Evolutionary conservation across 164 flowering plant species (phyloP).

Genomic region (grape (Vitis vinifera)): DNA sequence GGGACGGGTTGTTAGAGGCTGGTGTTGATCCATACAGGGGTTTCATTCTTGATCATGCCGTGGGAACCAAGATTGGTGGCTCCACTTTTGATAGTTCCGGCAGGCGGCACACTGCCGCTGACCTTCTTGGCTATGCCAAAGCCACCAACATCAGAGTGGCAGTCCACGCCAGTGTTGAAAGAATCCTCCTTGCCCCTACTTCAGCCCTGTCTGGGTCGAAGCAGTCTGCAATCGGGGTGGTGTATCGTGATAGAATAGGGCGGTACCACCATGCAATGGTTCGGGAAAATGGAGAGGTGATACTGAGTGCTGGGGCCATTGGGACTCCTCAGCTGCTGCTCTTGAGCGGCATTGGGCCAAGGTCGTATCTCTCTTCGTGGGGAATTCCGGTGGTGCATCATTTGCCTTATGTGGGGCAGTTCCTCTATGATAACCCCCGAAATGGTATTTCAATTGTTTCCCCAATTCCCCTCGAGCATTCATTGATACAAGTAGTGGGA

Average conservation of each 20-base stretch:
- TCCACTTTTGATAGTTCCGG: conserved; percentile 66
- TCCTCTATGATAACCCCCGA: conserved; percentile 72
- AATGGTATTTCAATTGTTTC: conserved; percentile 71
- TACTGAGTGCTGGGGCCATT: conserved; percentile 75
- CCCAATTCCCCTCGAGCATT: conserved; percentile 57
- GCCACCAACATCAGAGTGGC: conserved; percentile 52
- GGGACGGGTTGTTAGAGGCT: conserved; percentile 68
- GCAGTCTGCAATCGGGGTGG: conserved; percentile 59
- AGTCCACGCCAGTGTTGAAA: conserved; percentile 63
- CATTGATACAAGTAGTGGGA: conserved; percentile 86
- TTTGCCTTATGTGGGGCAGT: conserved; percentile 66
- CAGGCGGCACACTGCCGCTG: conserved; percentile 69
- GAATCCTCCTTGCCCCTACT: conserved; percentile 46
- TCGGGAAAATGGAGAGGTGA: conserved; percentile 59
- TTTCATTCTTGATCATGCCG: conserved; percentile 50
- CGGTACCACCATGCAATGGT: conserved; percentile 70
- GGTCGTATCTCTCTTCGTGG: conserved; percentile 63
- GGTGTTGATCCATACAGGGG: conserved; percentile 71
- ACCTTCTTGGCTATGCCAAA: conserved; percentile 52
- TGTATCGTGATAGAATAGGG: conserved; percentile 57
- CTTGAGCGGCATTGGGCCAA: conserved; percentile 79
- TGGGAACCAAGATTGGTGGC: conserved; percentile 86
- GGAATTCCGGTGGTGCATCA: conserved; percentile 72
- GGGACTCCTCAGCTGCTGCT: conserved; percentile 89
- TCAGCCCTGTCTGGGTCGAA: conserved; percentile 11